Base-by-base conservation (phyloP, 805 yeast genomes). In the Clavispora vitiphila region DNA sequence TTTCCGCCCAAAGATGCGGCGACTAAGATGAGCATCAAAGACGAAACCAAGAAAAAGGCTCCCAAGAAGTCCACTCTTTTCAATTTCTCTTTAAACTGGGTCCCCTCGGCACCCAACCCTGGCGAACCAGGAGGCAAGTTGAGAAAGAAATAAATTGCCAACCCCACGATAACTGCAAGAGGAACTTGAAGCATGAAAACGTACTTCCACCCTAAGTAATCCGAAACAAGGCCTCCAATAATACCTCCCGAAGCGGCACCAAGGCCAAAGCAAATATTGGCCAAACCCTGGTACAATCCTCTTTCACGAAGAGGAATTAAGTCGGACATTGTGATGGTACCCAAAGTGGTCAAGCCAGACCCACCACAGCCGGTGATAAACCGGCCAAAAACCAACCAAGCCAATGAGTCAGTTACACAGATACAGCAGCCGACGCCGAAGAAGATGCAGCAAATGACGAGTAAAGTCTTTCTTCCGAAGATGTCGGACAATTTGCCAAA, bases 351-450 rank as follows among this genome's bases (percentile, higher is more conserved):
- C 55, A 88, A 76, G 1, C 96, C 96, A 5, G 95, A 93, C n/a
- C 95, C 96, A 10, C 96, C 96, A 42, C 85, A 74, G 15, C 96
- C 96, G 20, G 95, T 81, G 38, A 88, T 69, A 46, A 86, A 78
- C 53, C 87, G 67, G 4, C 84, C 84, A 22, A 76, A 46, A 7
- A 81, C 76, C 48, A 83, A 66, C 40, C 69, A 50, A 34, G 64
- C 49, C 11, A 53, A 76, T 55, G 60, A 78, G 60, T 65, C 62
- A 1, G 83, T 73, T 1, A 70, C 80, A 56, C 86, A 81, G 37
- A 80, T 69, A 10, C 76, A 52, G 40, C 75, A 70, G 1, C 75
- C 90, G 2, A 79, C 30, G 2, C 77, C 73, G 55, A 83, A 83
- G n/a, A 74, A 61, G 1, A 63, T 48, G 39, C 78, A 72, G 53